Evolutionary conservation across 441 rosid species (phyloP).

Genomic region (Corymbia calophylla): DNA sequence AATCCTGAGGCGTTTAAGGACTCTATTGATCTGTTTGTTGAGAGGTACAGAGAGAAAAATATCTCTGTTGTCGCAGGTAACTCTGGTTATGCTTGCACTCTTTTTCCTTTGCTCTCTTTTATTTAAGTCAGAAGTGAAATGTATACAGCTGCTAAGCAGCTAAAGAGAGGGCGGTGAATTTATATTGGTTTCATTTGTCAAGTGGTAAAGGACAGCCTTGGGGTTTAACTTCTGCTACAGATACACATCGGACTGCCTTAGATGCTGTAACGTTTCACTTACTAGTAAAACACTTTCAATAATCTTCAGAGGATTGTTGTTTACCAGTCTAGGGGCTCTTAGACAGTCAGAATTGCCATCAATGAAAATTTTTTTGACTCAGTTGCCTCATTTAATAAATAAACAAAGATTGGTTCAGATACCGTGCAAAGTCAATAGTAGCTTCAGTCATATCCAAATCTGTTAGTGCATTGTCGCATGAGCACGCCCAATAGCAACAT

Average conservation of each 20-base stretch:
- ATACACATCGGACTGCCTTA: not conserved
- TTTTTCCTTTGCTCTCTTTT: not conserved
- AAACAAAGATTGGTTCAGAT: not conserved
- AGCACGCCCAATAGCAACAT: not conserved
- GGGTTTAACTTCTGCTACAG: not conserved
- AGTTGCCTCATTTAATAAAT: not conserved
- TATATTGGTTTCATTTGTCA: not conserved
- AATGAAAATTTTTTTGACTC: not conserved
- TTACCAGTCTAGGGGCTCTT: not conserved
- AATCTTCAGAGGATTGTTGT: not conserved
- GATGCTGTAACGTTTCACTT: not conserved
- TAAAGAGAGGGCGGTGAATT: not conserved
- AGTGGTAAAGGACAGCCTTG: not conserved
- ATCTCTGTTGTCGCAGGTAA: constrained; percentile 92
- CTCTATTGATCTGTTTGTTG: constrained; percentile 88
- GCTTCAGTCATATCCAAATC: not conserved
- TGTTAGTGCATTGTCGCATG: not conserved
- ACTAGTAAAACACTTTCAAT: not conserved
- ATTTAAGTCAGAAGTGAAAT: not conserved
- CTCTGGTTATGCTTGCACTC: not conserved
- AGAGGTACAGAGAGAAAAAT: constrained; percentile 62
- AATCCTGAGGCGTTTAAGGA: constrained; percentile 76
- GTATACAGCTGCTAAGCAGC: not conserved
- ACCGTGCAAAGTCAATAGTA: not conserved
- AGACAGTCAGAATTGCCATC: not conserved